Evolutionary conservation across 140 eudicot species (phyloP), one percentile per base, ranked within the genome.

Genomic region (Erigeron philadelphicus): DNA sequence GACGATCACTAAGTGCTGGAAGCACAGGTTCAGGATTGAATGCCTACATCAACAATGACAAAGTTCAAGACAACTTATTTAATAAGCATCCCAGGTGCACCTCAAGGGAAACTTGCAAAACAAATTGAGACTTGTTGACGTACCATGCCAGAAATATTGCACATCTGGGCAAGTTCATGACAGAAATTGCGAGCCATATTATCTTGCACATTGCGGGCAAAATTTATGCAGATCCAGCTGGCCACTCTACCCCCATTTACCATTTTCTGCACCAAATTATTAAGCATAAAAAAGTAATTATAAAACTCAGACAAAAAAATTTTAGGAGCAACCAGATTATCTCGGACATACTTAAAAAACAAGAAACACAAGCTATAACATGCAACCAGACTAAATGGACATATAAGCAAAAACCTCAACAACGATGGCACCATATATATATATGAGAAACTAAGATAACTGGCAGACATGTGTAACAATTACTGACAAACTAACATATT

Each of bases 71-170:
- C 23, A 45, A 31, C 46, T 8, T 49, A 49, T 57, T 68, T 54
- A 15, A 42, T 19, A 13, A 42, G n/a, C 54, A 63, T 47, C 47
- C 16, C 15, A 40, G 18, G 21, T 13, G 10, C 9, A 12, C 38
- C 3, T 31, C 38, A 31, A 31, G 38, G 4, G 42, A 43, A 56
- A 4, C 0, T 21, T 42, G 38, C 2, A 15, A 45, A 42, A 25
- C 25, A 25, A 56, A n/a, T 2, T 23, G 52, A 64, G 47, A 44
- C 35, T 23, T 63, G 1, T 21, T 50, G 41, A 43, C 60, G 8
- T 84, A 88, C 97, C 96, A 91, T 91, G 85, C 97, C 97, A 71
- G 96, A 91, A 40, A 81, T 79, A 3, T 40, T 72, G 77, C 97
- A 91, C 97, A 88, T 88, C 43, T 88, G 97, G 35, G 97, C 97